A percentile compares a stretch with the other conserved stretches of the same genome.
These are phyloP conservation scores for Saposhnikovia divaricata DNA, from an alignment of 129 eudicot species.

Conservation along the genomic window DNA sequence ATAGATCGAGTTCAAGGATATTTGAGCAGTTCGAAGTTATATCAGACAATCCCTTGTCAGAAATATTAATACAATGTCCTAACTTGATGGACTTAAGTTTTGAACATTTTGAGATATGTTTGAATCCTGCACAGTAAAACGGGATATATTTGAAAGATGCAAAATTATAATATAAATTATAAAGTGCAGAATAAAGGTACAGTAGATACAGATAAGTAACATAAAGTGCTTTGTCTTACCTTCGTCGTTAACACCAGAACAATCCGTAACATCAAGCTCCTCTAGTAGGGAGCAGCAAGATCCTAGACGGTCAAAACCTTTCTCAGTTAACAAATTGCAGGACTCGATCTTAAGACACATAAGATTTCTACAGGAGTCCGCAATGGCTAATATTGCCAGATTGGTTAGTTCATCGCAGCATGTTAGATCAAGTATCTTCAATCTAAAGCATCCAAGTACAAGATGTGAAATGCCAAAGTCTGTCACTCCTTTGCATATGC, in stretches of 20 bases:
- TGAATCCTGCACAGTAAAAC: slow-evolving; percentile 39
- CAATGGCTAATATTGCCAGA: slow-evolving; percentile 54
- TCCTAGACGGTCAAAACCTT: slow-evolving; percentile 48
- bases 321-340: slow-evolving; percentile 58
- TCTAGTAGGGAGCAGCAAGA: slow-evolving; percentile 45
- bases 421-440: slow-evolving; percentile 54
- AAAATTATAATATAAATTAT: neutral
- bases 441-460: slow-evolving; percentile 38
- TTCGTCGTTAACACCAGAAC: slow-evolving; percentile 51
- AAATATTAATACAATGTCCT: slow-evolving; percentile 62
- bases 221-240: slow-evolving; percentile 24
- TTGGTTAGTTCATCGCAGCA: slow-evolving; percentile 75
- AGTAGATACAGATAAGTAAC: too few species aligned
- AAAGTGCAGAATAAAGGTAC: too few species aligned
- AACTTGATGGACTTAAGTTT: slow-evolving; percentile 53
- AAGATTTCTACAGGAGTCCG: slow-evolving; percentile 50
- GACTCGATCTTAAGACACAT: slow-evolving; percentile 65
- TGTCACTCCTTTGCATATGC: slow-evolving; percentile 72
- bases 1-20: slow-evolving; percentile 68
- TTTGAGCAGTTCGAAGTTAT: slow-evolving; percentile 53
- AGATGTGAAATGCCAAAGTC: slow-evolving; percentile 52
- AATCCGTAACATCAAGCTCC: slow-evolving; percentile 87
- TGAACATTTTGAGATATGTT: slow-evolving; percentile 50
- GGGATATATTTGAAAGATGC: neutral
- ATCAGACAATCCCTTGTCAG: slow-evolving; percentile 60